Percentiles rank a stretch among this genome's conserved stretches.
These are phyloP conservation scores for Articulospora tetracladia DNA, from an alignment of 495 filamentous ascomycete genomes.

Conservation along the genomic window DNA sequence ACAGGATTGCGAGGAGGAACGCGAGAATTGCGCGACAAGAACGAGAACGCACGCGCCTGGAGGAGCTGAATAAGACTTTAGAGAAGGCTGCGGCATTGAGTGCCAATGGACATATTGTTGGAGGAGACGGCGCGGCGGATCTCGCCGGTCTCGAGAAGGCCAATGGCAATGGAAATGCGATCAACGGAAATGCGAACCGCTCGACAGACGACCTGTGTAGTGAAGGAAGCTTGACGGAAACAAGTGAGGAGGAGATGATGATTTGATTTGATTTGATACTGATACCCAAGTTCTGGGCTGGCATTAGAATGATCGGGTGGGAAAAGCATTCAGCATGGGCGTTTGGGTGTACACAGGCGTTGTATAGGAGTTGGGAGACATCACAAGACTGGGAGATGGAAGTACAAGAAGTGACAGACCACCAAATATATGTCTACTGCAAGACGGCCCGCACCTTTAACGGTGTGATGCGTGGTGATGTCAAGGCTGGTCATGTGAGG, in stretches of 20 bases:
- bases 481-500: background rate
- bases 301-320: constrained; percentile 4
- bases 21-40: constrained; percentile 15
- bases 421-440: background rate
- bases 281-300: background rate
- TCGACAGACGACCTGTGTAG: background rate
- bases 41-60: constrained; percentile 14
- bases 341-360: background rate
- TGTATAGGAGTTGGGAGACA: background rate
- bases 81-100: background rate
- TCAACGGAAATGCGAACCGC: background rate
- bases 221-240: constrained; percentile 23
- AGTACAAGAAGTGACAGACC: background rate
- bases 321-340: constrained; percentile 5
- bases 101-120: background rate
- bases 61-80: constrained; percentile 11
- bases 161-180: background rate
- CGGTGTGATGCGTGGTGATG: background rate
- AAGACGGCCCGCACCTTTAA: background rate
- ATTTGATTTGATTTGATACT: constrained; percentile 14
- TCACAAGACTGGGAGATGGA: background rate
- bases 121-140: constrained; percentile 5
- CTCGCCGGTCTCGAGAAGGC: background rate
- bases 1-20: constrained; percentile 15
- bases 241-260: constrained; percentile 26